Conservation (phyloP, 169 alveolate genomes). For the Besnoitia besnoiti region DNA sequence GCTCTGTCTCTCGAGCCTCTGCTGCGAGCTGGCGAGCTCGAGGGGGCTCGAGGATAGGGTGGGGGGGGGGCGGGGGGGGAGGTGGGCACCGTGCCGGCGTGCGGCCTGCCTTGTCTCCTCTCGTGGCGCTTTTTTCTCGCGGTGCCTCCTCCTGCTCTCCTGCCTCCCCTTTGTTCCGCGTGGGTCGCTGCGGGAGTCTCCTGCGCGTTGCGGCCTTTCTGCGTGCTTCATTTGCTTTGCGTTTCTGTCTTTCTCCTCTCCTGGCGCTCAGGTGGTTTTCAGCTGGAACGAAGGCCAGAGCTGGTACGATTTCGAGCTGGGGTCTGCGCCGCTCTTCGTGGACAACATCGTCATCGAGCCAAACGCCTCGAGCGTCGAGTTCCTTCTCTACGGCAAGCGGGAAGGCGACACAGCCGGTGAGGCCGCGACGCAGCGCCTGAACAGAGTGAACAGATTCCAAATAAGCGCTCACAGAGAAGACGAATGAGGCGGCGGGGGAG, state of each 20-base stretch:
- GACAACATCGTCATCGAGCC: conserved; percentile 97
- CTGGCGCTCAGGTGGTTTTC: conserved; percentile 83
- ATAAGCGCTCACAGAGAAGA: not conserved
- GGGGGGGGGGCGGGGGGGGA: too few species aligned
- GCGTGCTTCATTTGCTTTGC: not conserved
- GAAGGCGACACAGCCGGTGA: conserved; percentile 78
- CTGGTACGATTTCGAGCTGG: conserved; percentile 94
- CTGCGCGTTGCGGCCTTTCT: not conserved
- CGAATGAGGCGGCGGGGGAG: too few species aligned
- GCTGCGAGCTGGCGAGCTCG: too few species aligned
- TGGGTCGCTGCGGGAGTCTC: not conserved
- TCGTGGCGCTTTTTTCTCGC: not conserved
- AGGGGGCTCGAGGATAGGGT: too few species aligned
- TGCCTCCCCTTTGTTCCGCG: not conserved
- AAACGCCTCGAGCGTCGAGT: conserved; percentile 91
- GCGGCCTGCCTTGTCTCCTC: not conserved
- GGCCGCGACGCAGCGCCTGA: too few species aligned
- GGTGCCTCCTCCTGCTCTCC: not conserved
- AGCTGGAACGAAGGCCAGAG: conserved; percentile 97
- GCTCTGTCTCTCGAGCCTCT: not conserved
- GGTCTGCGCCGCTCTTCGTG: conserved; percentile 88
- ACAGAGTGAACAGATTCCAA: not conserved
- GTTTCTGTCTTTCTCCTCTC: not conserved
- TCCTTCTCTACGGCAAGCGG: conserved; percentile 94
- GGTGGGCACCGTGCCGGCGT: too few species aligned